Base-by-base conservation (phyloP, 208 protist species). In the Acanthamoeba triangularis region DNA sequence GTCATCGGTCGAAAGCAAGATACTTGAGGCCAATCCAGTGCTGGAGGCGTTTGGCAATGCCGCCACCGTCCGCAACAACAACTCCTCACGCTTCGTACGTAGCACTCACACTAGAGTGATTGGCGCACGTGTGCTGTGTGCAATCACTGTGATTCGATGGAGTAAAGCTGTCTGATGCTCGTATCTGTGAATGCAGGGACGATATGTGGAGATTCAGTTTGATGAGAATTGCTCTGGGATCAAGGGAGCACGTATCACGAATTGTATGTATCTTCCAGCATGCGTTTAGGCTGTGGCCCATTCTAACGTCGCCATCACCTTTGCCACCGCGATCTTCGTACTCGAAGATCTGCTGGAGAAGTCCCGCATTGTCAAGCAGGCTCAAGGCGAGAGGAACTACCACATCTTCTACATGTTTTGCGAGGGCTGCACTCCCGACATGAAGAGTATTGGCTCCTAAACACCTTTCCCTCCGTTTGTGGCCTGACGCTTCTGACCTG, bases 31-130 rank as follows among this genome's bases (percentile, higher is more conserved):
- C 56, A 98, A 96, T 67, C 96, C 96, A 65, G 90, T 98, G 65
- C 92, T 97, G 14, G 97, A 97, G 76, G 91, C 95, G 23, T 97
- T 97, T 47, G 97, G 97, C 94, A 98, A 98, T 67, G 97, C 97
- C 56, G 95, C 95, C 59, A 98, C 97, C 10, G 90, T 93, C 16
- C 54, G 93, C 67, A 98, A 98, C 96, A 97, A 98, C 96, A 98
- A 98, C 88, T 98, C 97, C 16, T 97, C 96, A 20, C 96, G 97
- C 88, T 98, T 98, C 47, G 97, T 96, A 94, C 14, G 95, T 25
- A 72, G 0, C 65, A 37, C 65, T 23, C 54, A 59, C 59, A n/a
- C 25, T 7, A n/a, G 16, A 14, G 59, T 30, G 16, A 25, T 59
- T 2, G 16, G 11, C 11, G 16, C 20, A 25, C 54, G 20, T 65